Evolutionary conservation across 345 rosid species (phyloP).

Genomic region (Salix udensis): DNA sequence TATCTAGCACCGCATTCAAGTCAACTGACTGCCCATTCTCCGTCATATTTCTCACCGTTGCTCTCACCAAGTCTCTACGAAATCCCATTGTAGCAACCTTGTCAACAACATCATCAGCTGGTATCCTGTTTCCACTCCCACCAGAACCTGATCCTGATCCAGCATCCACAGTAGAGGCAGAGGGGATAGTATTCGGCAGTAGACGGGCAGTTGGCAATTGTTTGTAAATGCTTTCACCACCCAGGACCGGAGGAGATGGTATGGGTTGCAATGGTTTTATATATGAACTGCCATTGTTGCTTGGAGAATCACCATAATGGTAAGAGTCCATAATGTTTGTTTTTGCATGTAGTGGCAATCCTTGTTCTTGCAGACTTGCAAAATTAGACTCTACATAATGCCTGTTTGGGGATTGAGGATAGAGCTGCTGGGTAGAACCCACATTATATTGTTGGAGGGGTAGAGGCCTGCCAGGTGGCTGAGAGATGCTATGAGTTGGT

Average conservation of each 20-base stretch:
- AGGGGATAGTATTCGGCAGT: conserved; percentile 50
- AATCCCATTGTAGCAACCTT: conserved; percentile 62
- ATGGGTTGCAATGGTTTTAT: conserved; percentile 7
- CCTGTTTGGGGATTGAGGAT: conserved; percentile 21
- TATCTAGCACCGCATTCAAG: conserved; percentile 50
- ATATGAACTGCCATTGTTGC: conserved; percentile 13
- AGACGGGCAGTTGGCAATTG: conserved; percentile 37
- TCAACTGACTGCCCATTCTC: conserved; percentile 50
- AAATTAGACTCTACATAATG: conserved; percentile 23
- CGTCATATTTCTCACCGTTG: conserved; percentile 39
- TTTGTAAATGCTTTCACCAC: conserved; percentile 19
- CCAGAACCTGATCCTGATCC: conserved; percentile 24
- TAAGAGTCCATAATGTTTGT: conserved; percentile 9
- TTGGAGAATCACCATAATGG: conserved; percentile 18
- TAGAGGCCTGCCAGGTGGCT: conserved; percentile 17
- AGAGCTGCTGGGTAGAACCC: conserved; percentile 17
- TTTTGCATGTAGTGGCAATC: conserved; percentile 7
- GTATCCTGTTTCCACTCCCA: conserved; percentile 26
- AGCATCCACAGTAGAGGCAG: conserved; percentile 36
- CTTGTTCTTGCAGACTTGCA: conserved; percentile 10
- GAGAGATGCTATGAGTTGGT: conserved; percentile 24
- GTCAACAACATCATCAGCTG: conserved; percentile 43
- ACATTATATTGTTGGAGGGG: conserved; percentile 10
- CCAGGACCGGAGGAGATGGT: conserved; percentile 8
- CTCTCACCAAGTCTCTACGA: conserved; percentile 54